Conservation (phyloP, 306 rosid species). For the Lotus japonicus region DNA sequence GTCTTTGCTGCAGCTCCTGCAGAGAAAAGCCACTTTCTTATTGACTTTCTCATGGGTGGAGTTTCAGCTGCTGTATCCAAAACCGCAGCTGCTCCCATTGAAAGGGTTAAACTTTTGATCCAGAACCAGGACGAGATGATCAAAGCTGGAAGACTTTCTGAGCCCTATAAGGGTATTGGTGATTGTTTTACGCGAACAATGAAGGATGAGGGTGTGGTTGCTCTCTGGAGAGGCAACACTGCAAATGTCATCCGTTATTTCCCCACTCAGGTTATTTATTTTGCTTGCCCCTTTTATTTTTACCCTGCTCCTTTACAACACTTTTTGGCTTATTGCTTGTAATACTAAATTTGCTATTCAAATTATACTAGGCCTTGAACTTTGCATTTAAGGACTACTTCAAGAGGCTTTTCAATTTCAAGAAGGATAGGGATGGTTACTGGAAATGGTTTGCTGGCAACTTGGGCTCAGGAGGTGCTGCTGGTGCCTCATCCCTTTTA, state of each 20-base stretch:
- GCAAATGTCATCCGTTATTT: slow-evolving; percentile 83
- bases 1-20: slow-evolving; percentile 66
- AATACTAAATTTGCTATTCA: slow-evolving; percentile 1
- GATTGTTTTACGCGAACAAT: slow-evolving; percentile 68
- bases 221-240: slow-evolving; percentile 89
- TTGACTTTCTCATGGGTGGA: slow-evolving; percentile 84
- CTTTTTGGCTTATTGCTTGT: background rate
- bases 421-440: slow-evolving; percentile 77
- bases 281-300: background rate
- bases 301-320: background rate
- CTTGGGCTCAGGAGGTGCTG: slow-evolving; percentile 87
- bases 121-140: slow-evolving; percentile 92
- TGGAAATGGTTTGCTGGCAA: slow-evolving; percentile 93
- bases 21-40: slow-evolving; percentile 54
- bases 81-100: slow-evolving; percentile 88
- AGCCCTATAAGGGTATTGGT: slow-evolving; percentile 88
- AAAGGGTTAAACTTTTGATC: slow-evolving; percentile 75
- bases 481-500: slow-evolving; percentile 72
- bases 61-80: slow-evolving; percentile 90
- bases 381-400: slow-evolving; percentile 92
- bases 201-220: slow-evolving; percentile 45
- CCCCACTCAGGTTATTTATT: slow-evolving; percentile 52
- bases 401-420: slow-evolving; percentile 89
- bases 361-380: slow-evolving; percentile 59
- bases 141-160: slow-evolving; percentile 66